Evolutionary conservation across 2,329 filamentous ascomycete species (phyloP).

Genomic region (Emmonsiellopsis sp.): DNA sequence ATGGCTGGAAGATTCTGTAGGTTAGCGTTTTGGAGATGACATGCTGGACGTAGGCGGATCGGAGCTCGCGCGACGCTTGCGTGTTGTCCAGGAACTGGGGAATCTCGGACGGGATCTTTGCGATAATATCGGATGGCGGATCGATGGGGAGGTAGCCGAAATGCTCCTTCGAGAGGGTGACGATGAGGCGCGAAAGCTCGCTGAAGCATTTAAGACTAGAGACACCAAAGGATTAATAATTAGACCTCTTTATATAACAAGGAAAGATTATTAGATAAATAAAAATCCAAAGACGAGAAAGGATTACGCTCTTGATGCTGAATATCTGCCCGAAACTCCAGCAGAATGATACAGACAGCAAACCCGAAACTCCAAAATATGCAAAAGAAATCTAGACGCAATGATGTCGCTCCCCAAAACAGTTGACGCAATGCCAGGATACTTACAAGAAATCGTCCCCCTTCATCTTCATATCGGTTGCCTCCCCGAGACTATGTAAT

Average conservation of each 20-base stretch:
- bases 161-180: conserved; percentile 43
- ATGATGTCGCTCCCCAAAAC: conserved; percentile 1
- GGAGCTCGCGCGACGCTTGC: conserved; percentile 42
- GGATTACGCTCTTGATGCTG: not conserved
- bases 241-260: conserved; percentile 33
- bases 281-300: conserved; percentile 1
- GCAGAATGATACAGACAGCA: conserved; percentile 8
- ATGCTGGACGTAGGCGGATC: conserved; percentile 46
- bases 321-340: conserved; percentile 9
- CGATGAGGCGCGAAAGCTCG: conserved; percentile 43
- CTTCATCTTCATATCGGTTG: conserved; percentile 42
- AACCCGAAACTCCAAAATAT: conserved; percentile 8
- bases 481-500: conserved; percentile 42
- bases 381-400: conserved; percentile 9
- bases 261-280: not conserved
- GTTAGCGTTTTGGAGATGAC: conserved; percentile 49
- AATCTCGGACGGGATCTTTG: conserved; percentile 44
- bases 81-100: conserved; percentile 48
- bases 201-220: conserved; percentile 45
- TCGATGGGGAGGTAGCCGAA: conserved; percentile 45
- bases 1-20: conserved; percentile 49
- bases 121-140: conserved; percentile 42
- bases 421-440: conserved; percentile 13
- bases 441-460: conserved; percentile 44
- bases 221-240: conserved; percentile 20